Evolutionary conservation across 306 rosid genomes (phyloP), one percentile per base, ranked within the genome.

Genomic region (Pueraria montana): DNA sequence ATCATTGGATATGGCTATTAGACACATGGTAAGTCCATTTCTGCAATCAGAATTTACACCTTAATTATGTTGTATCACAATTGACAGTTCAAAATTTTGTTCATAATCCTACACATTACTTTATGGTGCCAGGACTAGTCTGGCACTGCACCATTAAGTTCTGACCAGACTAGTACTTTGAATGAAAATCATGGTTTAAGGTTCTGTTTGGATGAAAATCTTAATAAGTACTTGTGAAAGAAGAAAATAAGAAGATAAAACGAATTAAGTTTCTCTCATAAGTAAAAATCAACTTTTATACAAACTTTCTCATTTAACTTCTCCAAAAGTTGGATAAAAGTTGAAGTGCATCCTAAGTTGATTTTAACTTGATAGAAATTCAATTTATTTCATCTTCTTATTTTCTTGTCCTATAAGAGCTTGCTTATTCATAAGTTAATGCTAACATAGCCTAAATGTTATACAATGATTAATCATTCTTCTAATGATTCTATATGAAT

Each of bases 1-100:
- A 84, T 94, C 98, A n/a, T 88, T 94, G 55, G 98, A 92, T 83
- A 88, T 94, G 93, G 94, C 98, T 32, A 89, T 89, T 74, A 87
- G 89, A 81, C 93, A 92, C 74, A 94, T 90, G 98, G 98, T 94
- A 89, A 43, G 84, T 13, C 63, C 73, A n/a, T 2, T 32, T 13
- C 38, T 46, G 8, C 34, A 27, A 32, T 8, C 69, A 59, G 16
- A 21, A 21, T 55, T 55, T 20, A 18, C 27, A 23, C 65, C 65
- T 59, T 59, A 24, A 24, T 1, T 2, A 26, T 61, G 2, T 5
- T 11, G 12, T 66, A 49, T 50, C 72, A 32, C 16, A 65, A 9
- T 50, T 55, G 11, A 48, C 49, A 43, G 1, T 43, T 9, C 32
- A 43, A 24, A 42, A 10, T 42, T 43, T 16, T 32, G 38, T 76